phyloP scores from a whole-genome alignment of 805 yeast genomes.

The Dipodascus geniculatus region DNA sequence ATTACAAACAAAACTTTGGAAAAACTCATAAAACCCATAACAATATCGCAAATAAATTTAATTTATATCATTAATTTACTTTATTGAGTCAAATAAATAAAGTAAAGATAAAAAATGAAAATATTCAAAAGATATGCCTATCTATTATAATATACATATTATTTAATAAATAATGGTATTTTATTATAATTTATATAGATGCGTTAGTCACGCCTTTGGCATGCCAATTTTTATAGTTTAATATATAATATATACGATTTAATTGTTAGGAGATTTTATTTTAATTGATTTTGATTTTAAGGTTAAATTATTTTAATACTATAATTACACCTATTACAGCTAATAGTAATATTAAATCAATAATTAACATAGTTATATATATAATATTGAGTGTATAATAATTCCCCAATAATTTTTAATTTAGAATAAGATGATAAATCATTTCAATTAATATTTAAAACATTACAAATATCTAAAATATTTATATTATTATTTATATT shows the following conservation, averaged over 20 bases:
- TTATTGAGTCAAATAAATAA: too few species aligned
- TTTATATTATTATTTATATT: neutral
- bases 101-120: too few species aligned
- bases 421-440: conserved; percentile 2
- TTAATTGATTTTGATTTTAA: too few species aligned
- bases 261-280: too few species aligned
- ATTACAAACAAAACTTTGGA: too few species aligned
- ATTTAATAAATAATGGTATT: too few species aligned
- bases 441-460: neutral
- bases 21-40: too few species aligned
- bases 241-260: neutral
- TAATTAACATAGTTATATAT: neutral
- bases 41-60: neutral
- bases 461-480: neutral
- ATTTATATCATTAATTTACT: neutral
- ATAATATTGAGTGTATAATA: conserved; percentile 5
- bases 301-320: conserved; percentile 1
- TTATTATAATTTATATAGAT: too few species aligned
- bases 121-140: too few species aligned
- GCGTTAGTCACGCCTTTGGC: too few species aligned
- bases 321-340: conserved; percentile 5
- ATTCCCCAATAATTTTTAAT: conserved; percentile 4
- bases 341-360: conserved; percentile 6
- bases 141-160: too few species aligned
- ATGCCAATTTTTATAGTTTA: neutral